Evolutionary conservation across 371 early-diverging fungal genomes (phyloP).

Genomic region (Circinella umbellata): DNA sequence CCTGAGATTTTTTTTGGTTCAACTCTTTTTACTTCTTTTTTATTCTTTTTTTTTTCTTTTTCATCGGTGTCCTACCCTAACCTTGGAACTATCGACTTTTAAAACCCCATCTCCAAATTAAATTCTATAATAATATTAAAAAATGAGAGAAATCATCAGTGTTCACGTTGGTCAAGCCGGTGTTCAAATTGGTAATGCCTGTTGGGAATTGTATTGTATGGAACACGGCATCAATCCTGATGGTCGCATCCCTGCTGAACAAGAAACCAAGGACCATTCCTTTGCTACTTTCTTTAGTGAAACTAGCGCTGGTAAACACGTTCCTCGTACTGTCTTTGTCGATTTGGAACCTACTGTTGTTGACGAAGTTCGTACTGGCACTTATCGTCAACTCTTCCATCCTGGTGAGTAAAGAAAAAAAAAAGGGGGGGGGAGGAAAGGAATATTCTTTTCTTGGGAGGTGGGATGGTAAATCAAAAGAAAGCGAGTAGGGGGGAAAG

Average conservation of each 20-base stretch:
- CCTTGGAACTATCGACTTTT: slow-evolving; percentile 20
- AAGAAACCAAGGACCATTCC: slow-evolving; percentile 22
- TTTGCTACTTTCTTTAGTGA: slow-evolving; percentile 90
- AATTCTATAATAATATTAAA: slow-evolving; percentile 7
- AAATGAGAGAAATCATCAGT: slow-evolving; percentile 97
- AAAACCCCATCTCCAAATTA: slow-evolving; percentile 14
- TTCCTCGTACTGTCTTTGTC: slow-evolving; percentile 97
- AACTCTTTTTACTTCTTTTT: neutral
- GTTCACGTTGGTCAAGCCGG: slow-evolving; percentile 98
- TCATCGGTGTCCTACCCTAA: slow-evolving; percentile 21
- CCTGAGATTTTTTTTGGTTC: neutral
- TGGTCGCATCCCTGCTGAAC: slow-evolving; percentile 74
- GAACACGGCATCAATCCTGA: slow-evolving; percentile 94
- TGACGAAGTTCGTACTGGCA: slow-evolving; percentile 95
- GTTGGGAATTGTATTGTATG: slow-evolving; percentile 77
- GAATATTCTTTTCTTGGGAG: too few relatives aligned
- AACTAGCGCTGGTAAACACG: slow-evolving; percentile 96
- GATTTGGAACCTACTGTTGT: slow-evolving; percentile 98
- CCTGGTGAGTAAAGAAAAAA: slow-evolving; percentile 90
- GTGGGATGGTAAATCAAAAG: slow-evolving; percentile 47
- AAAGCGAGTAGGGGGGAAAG: neutral
- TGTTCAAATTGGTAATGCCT: slow-evolving; percentile 99
- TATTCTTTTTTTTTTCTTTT: slow-evolving; percentile 2
- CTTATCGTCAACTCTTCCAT: slow-evolving; percentile 98
- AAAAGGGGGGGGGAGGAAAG: slow-evolving; percentile 34